Conservation (phyloP, 108 stramenopile species). For the Pseudonitzschia delicatissima region DNA sequence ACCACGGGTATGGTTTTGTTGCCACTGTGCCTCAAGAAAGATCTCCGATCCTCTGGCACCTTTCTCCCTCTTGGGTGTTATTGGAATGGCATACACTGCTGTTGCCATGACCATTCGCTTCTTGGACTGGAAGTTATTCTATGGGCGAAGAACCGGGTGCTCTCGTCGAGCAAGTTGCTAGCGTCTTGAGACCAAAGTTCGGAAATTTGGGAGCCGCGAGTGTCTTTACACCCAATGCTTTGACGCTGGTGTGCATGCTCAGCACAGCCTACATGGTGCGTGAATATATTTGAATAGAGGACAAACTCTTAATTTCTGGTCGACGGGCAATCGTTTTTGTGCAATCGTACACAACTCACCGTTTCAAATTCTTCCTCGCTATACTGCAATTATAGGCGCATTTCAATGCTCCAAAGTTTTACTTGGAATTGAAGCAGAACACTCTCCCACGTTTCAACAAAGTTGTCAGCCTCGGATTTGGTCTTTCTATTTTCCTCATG, state of each 20-base stretch:
- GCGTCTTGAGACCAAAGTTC: conserved; percentile 63
- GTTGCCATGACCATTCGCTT: conserved; percentile 71
- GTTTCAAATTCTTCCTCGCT: neutral
- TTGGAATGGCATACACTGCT: conserved; percentile 87
- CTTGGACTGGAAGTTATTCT: conserved; percentile 80
- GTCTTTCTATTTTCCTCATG: conserved; percentile 63
- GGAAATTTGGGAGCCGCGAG: conserved; percentile 60
- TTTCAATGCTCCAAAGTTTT: conserved; percentile 95
- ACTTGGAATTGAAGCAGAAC: conserved; percentile 88
- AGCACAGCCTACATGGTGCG: conserved; percentile 90
- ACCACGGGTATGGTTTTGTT: conserved; percentile 73
- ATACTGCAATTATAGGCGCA: conserved; percentile 55
- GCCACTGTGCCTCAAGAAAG: conserved; percentile 90
- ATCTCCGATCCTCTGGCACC: conserved; percentile 80
- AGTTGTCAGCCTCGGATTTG: conserved; percentile 79
- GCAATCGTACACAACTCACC: neutral
- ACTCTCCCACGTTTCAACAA: conserved; percentile 76
- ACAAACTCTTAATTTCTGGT: neutral
- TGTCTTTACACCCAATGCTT: conserved; percentile 69
- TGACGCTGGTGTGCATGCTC: conserved; percentile 95
- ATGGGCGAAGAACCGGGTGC: conserved; percentile 24
- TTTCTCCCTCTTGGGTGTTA: conserved; percentile 75
- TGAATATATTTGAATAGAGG: conserved; percentile 3
- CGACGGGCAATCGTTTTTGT: neutral
- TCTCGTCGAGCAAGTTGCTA: conserved; percentile 46